A percentile compares a stretch with the other conserved stretches of the same genome.
Evolutionary conservation across 1,139 yeast genomes (phyloP).

Genomic region (Zygotorulaspora mrakii): DNA sequence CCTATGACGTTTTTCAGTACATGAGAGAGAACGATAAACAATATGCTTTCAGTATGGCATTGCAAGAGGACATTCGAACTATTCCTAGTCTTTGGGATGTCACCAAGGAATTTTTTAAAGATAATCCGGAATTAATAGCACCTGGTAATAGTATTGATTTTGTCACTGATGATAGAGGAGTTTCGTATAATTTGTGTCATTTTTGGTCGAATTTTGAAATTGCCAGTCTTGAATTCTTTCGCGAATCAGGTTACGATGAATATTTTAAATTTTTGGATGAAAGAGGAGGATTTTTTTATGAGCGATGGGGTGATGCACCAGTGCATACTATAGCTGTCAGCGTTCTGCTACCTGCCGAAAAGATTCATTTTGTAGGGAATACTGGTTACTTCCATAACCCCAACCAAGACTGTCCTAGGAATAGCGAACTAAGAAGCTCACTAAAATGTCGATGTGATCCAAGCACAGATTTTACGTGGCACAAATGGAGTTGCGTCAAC

Average conservation of each 20-base stretch:
- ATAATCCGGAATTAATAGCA: conserved; percentile 43
- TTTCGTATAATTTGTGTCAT: conserved; percentile 76
- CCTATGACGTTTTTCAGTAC: conserved; percentile 86
- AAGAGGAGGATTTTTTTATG: conserved; percentile 80
- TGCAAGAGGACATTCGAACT: conserved; percentile 71
- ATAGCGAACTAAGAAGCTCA: conserved; percentile 42
- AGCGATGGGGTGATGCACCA: conserved; percentile 97
- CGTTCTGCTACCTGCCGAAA: conserved; percentile 58
- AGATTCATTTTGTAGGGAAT: conserved; percentile 84
- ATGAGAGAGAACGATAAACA: conserved; percentile 67
- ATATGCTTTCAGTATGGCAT: conserved; percentile 78
- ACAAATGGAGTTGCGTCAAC: conserved; percentile 21
- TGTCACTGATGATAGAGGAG: conserved; percentile 51
- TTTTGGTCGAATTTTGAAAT: conserved; percentile 95
- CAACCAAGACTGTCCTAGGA: conserved; percentile 75
- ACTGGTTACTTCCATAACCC: conserved; percentile 82
- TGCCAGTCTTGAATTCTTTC: conserved; percentile 71
- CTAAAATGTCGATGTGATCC: conserved; percentile 51
- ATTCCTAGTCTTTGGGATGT: conserved; percentile 75
- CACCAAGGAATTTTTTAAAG: conserved; percentile 58
- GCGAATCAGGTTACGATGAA: conserved; percentile 54
- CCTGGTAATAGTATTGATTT: conserved; percentile 54
- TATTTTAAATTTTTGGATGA: conserved; percentile 65
- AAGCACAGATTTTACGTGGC: conserved; percentile 42
- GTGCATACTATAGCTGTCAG: conserved; percentile 82